Evolutionary conservation across 768 basidiomycete species (phyloP), one percentile per base, ranked within the genome.

Genomic region (Dendrothele bispora): DNA sequence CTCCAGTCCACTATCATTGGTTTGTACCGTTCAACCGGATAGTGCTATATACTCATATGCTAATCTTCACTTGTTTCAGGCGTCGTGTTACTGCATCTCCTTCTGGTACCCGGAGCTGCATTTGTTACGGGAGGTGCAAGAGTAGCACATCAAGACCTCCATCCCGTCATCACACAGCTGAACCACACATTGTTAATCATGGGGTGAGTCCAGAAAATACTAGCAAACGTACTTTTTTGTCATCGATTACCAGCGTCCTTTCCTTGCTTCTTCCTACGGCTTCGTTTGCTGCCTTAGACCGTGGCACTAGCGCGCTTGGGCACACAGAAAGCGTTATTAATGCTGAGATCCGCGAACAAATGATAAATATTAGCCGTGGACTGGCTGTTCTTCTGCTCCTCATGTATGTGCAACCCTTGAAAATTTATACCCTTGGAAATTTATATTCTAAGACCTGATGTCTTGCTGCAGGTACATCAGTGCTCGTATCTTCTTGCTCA

Each of bases 101-200:
- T 90, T 1, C 74, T 90, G 12, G 71, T 89, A 36, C 86, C 87
- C 0, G 87, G 87, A 3, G 71, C 77, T 3, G 72, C 86, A 0
- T 89, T 88, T 59, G 69, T 88, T n/a, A 77, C 77, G 2, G 87
- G 86, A 18, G 87, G 87, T 37, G 81, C 79, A n/a, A 73, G 76
- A 18, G 70, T 88, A 21, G 67, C 79, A 57, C 76, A 85, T 41
- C 87, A 90, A 62, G 74, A 84, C 45, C 66, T 90, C 7, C 80
- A 86, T 55, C 83, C 83, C n/a, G n/a, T n/a, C n/a, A n/a, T n/a
- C n/a, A 35, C 34, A 15, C 5, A 35, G 15, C 39, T 39, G n/a
- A 39, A 39, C 21, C 39, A 39, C 21, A 22, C 24, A 14, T 22
- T 39, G 15, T n/a, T 39, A 14, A 39, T 22, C 24, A 39, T 22